Evolutionary conservation across 768 basidiomycete genomes (phyloP).

Genomic region (Lactarius sp.): DNA sequence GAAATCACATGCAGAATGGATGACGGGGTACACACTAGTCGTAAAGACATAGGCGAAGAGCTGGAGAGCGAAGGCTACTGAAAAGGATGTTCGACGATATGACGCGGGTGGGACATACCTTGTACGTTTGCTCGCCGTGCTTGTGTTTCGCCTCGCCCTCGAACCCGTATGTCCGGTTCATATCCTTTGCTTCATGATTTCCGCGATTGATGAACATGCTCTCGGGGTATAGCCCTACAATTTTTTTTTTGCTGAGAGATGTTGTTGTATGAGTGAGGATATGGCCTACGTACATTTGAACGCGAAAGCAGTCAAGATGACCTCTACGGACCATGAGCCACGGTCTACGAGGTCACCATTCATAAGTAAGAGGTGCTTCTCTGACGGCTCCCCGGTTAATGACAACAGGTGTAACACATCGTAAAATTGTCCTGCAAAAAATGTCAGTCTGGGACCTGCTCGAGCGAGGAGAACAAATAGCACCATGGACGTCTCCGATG

Average conservation of each 20-base stretch:
- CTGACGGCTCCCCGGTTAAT: conserved; percentile 78
- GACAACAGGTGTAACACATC: conserved; percentile 85
- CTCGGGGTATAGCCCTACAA: conserved; percentile 84
- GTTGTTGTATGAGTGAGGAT: neutral
- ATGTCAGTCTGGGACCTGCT: conserved; percentile 10
- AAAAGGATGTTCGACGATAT: neutral
- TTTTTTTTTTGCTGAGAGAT: conserved; percentile 18
- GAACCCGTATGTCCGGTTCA: conserved; percentile 93
- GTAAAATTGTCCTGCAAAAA: conserved; percentile 78
- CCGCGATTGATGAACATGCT: conserved; percentile 92
- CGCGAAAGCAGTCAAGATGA: conserved; percentile 88
- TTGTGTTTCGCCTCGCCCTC: conserved; percentile 97
- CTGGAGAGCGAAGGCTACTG: conserved; percentile 34
- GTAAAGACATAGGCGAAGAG: conserved; percentile 95
- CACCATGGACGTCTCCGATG: conserved; percentile 95
- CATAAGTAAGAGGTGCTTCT: conserved; percentile 84
- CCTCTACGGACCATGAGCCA: conserved; percentile 93
- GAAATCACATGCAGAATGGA: neutral
- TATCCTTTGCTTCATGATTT: conserved; percentile 95
- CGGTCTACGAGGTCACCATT: conserved; percentile 97
- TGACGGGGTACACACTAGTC: conserved; percentile 42
- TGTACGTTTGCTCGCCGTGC: conserved; percentile 92
- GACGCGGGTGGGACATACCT: conserved; percentile 40
- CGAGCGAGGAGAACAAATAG: conserved; percentile 1
- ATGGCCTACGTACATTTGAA: conserved; percentile 72